Evolutionary conservation across 163 green algal species (phyloP), one percentile per base, ranked within the genome.

Genomic region (Chlorella variabilis): DNA sequence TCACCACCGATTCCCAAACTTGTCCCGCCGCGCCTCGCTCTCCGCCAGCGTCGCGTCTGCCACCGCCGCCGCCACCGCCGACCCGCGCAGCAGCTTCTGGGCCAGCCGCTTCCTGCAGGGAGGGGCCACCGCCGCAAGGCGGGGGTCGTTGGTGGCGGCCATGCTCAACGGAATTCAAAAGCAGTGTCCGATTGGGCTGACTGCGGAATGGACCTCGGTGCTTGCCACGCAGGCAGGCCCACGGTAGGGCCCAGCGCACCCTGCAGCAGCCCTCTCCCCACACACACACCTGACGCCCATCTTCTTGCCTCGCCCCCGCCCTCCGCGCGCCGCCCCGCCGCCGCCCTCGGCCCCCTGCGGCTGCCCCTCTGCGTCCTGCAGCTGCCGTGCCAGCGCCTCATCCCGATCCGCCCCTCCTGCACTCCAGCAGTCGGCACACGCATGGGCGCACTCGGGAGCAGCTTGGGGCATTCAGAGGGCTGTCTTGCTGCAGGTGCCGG

Each of bases 1-100:
- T 63, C 75, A 71, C 77, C 77, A 83, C 7, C 45, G 54, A 65
- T 77, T 77, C 29, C n/a, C 59, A 56, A 66, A 65, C 38, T 73
- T 73, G 18, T 83, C 77, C 3, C 77, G 69, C 69, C 33, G 39
- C 39, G 38, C 36, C 58, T 83, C 65, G 5, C 42, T 25, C 31
- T 83, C 77, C 38, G 39, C 33, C 21, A 17, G 31, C 23, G 49
- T 27, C 31, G 9, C 29, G 0, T 83, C 77, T 39, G 36, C 36
- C 31, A 67, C 29, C 42, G 77, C 77, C 38, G 73, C 73, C 39
- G 77, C 77, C 29, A 49, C 39, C 9, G 41, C 77, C 11, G 45
- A 31, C 4, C 56, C 59, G 4, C 77, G 39, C 79, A 85, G 65
- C 61, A 85, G 51, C 69, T 85, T 85, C 27, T 71, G 34, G 0